Conservation (phyloP, 1,139 yeast genomes). For the Hyphopichia wangnamkhiaoensis region DNA sequence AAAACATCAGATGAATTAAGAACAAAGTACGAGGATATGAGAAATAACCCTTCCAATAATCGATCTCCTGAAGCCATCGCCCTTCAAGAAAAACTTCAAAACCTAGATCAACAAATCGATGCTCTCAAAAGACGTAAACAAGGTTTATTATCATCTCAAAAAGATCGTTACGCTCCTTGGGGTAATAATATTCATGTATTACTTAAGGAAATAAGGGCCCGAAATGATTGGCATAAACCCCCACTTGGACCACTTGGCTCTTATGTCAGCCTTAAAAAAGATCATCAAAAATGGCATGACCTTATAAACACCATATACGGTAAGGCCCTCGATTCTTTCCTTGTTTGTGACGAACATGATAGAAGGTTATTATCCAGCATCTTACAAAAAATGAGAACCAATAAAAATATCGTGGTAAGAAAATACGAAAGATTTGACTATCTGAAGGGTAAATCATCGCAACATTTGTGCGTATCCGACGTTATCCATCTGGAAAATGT, state of each 20-base stretch:
- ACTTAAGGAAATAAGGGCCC: constrained; percentile 41
- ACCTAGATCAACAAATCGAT: constrained; percentile 9
- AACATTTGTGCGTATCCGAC: constrained; percentile 56
- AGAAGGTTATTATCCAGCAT: constrained; percentile 47
- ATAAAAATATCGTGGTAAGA: constrained; percentile 52
- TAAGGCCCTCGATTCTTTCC: constrained; percentile 58
- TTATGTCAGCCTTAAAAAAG: constrained; percentile 55
- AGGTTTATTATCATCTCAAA: constrained; percentile 20
- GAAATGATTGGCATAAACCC: constrained; percentile 37
- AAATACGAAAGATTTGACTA: constrained; percentile 54
- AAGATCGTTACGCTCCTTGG: constrained; percentile 46
- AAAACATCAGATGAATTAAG: constrained; percentile 10
- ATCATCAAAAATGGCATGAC: constrained; percentile 59
- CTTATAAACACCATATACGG: constrained; percentile 56
- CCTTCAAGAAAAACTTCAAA: constrained; percentile 8
- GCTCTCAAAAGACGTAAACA: constrained; percentile 16
- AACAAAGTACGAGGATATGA: constrained; percentile 13
- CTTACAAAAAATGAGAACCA: constrained; percentile 27
- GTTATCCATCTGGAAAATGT: constrained; percentile 57
- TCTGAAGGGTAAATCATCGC: constrained; percentile 26
- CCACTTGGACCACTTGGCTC: constrained; percentile 90
- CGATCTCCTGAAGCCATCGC: constrained; percentile 5
- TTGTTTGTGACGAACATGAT: constrained; percentile 68
- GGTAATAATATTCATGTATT: constrained; percentile 43
- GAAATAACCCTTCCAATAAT: constrained; percentile 3